Percentiles rank a stretch among this genome's conserved stretches.
Conservation (phyloP, 352 stramenopile genomes). For the Blastocystis sp. region DNA sequence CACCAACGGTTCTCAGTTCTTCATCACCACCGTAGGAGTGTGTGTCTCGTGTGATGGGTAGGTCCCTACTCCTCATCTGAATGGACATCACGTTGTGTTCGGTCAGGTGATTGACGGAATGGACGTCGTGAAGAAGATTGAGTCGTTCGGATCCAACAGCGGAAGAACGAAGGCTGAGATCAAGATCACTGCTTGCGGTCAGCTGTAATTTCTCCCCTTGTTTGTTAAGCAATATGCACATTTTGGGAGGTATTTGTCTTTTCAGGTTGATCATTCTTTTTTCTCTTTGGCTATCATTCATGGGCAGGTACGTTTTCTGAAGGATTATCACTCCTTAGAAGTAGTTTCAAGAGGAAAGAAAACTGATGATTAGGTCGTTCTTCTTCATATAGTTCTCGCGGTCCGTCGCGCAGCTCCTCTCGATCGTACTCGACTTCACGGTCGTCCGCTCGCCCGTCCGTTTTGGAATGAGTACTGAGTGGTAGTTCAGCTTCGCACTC, state of each 20-base stretch:
- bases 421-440: not conserved
- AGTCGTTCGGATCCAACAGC: slow-evolving; percentile 80
- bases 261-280: not conserved
- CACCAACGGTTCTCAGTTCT: slow-evolving; percentile 93
- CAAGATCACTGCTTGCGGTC: slow-evolving; percentile 83
- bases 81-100: slow-evolving; percentile 98
- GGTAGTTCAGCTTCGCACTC: not conserved
- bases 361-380: not conserved
- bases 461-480: not conserved
- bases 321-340: not conserved
- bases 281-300: not conserved
- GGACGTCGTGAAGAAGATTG: slow-evolving; percentile 88
- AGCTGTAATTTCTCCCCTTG: not conserved
- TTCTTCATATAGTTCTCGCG: not conserved
- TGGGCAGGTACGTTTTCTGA: not conserved
- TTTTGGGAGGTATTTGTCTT: not conserved
- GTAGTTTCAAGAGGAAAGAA: no score
- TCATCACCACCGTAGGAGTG: slow-evolving; percentile 73
- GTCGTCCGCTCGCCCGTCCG: not conserved
- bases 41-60: slow-evolving; percentile 67
- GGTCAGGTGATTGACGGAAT: slow-evolving; percentile 86
- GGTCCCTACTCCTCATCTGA: slow-evolving; percentile 82
- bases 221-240: not conserved
- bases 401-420: not conserved
- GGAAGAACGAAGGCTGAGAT: slow-evolving; percentile 77